Percentiles rank a stretch among this genome's conserved stretches.
phyloP scores from a whole-genome alignment of 306 rosid genomes.

The Vigna hirtella region DNA sequence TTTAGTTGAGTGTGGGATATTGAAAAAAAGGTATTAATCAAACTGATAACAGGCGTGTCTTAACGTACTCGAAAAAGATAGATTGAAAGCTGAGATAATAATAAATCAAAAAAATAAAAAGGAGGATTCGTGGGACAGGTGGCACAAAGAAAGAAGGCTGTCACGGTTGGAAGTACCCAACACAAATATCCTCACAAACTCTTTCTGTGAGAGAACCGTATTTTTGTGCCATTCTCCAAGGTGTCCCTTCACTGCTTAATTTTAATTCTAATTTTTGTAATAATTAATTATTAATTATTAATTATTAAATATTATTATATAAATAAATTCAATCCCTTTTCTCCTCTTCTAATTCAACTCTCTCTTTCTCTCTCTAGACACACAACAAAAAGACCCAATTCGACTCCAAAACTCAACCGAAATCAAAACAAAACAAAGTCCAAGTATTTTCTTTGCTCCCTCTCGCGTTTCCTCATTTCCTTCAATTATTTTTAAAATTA shows the following conservation, averaged over 20 bases:
- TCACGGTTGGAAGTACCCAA: slow-evolving; percentile 38
- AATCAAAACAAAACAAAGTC: slow-evolving; percentile 32
- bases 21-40: too few relatives aligned
- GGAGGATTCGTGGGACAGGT: slow-evolving; percentile 26
- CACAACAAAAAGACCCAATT: slow-evolving; percentile 16
- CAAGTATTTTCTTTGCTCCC: slow-evolving; percentile 24
- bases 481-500: not conserved
- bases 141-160: slow-evolving; percentile 39
- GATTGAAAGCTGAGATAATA: not conserved
- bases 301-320: not conserved
- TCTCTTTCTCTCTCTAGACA: not conserved
- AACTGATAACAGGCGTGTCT: not conserved
- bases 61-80: not conserved
- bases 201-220: not conserved
- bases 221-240: slow-evolving; percentile 39
- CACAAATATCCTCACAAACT: slow-evolving; percentile 13
- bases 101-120: not conserved
- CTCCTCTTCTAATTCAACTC: not conserved
- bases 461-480: not conserved
- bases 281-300: too few relatives aligned
- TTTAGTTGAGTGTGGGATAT: too few relatives aligned
- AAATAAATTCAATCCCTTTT: not conserved
- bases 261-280: not conserved
- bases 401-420: slow-evolving; percentile 24
- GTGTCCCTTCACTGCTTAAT: slow-evolving; percentile 38